Base-by-base conservation (phyloP, 108 stramenopile species). In the Heterococcus sp. region DNA sequence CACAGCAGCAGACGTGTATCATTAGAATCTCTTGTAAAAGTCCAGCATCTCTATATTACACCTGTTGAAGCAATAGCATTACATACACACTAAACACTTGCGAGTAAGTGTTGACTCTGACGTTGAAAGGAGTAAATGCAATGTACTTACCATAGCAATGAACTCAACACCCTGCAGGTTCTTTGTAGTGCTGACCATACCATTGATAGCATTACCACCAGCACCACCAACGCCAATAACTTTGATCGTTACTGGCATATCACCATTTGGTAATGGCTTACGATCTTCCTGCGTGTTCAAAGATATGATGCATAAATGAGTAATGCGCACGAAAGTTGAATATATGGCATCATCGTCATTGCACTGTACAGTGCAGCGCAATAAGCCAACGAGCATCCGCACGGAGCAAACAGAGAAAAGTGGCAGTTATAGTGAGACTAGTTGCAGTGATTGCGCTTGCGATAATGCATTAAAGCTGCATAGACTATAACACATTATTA, bases 171-270 rank as follows among this genome's bases (percentile, higher is more conserved):
- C 90, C 3, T 35, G 35, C 14, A 84, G 68, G 39, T 77, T 70
- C 14, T 69, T 63, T 37, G 76, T 83, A 21, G 78, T 80, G 14
- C 37, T 63, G n/a, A 88, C 78, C 87, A 88, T 88, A 38, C 87
- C 83, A 40, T 88, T 86, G 28, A 91, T 88, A 26, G 91, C 91
- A 66, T 92, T 92, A 35, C 90, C 90, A 1, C 91, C 91, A 28
- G 89, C 91, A 32, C 91, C 91, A 29, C 91, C 91, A 26, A 92
- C 89, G 29, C 91, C 91, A 11, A 92, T 64, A 14, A 91, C 91
- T 76, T 90, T 87, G 79, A 87, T 86, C 31, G 38, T 35, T 31
- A 80, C 78, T 1, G 78, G 78, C 5, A 58, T 58, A 21, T 58
- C 46, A 14, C 46, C 46, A 21, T 58, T 58, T 21, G 46, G 14